Percentiles rank a stretch among this genome's conserved stretches.
Conservation (phyloP, 495 filamentous ascomycete genomes). For the Hypoxylon crocopeplum region DNA sequence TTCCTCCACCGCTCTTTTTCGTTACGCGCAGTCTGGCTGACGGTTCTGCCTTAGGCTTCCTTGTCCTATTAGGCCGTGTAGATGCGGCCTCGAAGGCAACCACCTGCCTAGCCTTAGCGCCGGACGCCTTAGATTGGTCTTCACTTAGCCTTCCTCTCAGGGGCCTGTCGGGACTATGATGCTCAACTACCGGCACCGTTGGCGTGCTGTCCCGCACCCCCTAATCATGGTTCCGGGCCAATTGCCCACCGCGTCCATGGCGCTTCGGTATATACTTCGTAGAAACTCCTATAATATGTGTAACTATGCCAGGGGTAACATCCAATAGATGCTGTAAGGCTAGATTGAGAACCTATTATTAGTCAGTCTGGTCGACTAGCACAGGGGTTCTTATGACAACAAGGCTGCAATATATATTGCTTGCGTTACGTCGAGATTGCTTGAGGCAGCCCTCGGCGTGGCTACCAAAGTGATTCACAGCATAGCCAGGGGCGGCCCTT, state of each 20-base stretch:
- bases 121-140: constrained; percentile 2
- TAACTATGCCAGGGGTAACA: too few species aligned
- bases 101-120: constrained; percentile 19
- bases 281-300: neutral
- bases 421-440: too few species aligned
- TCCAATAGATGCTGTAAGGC: too few species aligned
- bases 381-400: too few species aligned
- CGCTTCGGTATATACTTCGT: constrained; percentile 20
- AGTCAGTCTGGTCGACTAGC: neutral
- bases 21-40: constrained; percentile 12
- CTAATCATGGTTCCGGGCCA: neutral
- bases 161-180: neutral
- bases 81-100: constrained; percentile 10
- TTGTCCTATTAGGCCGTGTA: neutral
- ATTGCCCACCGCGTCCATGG: neutral
- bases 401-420: too few species aligned
- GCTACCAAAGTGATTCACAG: neutral
- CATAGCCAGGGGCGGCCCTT: neutral
- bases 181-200: constrained; percentile 4
- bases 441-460: constrained; percentile 5
- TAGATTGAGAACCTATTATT: too few species aligned
- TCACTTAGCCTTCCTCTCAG: neutral
- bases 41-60: constrained; percentile 13
- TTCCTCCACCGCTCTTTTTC: constrained; percentile 21
- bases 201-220: neutral